A percentile compares a stretch with the other conserved stretches of the same genome.
Evolutionary conservation across 345 rosid species (phyloP).

Genomic region (Lenwebbia sp.): DNA sequence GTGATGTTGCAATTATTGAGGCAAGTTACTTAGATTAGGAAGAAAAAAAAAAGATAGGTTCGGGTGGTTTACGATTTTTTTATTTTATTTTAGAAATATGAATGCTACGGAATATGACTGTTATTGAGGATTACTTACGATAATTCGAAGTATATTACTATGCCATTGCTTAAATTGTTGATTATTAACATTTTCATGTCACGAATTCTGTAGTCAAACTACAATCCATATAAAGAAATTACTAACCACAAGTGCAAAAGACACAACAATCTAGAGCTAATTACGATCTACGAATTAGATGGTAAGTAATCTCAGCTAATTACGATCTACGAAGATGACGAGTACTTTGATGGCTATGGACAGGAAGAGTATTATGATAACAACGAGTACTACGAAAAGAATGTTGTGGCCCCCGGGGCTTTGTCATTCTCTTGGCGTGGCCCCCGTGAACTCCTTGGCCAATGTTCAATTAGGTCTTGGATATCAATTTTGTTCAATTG

Average conservation of each 20-base stretch:
- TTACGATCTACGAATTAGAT: no score
- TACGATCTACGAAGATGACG: neutral
- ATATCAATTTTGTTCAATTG: neutral
- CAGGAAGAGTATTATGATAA: slow-evolving; percentile 33
- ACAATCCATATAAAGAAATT: neutral
- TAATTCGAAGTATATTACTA: neutral
- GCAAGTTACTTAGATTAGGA: neutral
- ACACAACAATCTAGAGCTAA: no score
- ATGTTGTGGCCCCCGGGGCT: no score
- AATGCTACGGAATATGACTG: neutral
- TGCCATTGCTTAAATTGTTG: neutral
- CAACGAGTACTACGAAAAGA: slow-evolving; percentile 33
- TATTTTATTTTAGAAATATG: no score
- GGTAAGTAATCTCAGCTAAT: no score
- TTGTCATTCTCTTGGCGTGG: no score
- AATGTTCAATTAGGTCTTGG: neutral
- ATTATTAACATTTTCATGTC: neutral
- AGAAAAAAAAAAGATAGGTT: neutral
- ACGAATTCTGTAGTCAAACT: neutral
- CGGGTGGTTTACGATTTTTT: neutral
- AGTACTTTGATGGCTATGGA: slow-evolving; percentile 22
- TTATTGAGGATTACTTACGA: neutral
- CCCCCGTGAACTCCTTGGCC: neutral
- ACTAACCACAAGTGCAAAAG: neutral
- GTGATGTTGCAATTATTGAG: neutral